Evolutionary conservation across 2,329 filamentous ascomycete species (phyloP).

Genomic region (Capronia epimyces): DNA sequence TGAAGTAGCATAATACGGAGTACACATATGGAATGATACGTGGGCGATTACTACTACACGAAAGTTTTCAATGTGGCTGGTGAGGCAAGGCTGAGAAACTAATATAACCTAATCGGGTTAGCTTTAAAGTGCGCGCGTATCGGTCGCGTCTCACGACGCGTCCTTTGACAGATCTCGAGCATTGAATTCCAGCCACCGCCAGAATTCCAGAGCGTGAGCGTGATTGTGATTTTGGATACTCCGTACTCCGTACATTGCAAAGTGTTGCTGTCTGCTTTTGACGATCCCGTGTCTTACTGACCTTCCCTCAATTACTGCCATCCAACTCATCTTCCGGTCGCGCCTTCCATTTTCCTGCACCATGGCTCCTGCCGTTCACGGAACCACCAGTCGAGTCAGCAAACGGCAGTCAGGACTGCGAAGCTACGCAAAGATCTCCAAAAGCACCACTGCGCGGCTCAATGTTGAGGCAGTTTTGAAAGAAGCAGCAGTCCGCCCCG

Average conservation of each 20-base stretch:
- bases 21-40: background rate
- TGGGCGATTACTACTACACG: too few species aligned
- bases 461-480: constrained; percentile 6
- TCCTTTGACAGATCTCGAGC: background rate
- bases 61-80: too few species aligned
- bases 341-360: constrained; percentile 17
- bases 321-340: constrained; percentile 9
- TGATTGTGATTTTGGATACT: background rate
- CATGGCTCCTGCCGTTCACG: constrained; percentile 26
- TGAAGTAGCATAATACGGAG: background rate
- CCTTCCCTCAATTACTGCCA: background rate
- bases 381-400: constrained; percentile 13
- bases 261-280: background rate
- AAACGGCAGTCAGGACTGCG: constrained; percentile 20
- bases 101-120: constrained; percentile 22
- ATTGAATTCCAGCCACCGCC: constrained; percentile 1
- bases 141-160: background rate
- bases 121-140: constrained; percentile 5
- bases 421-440: constrained; percentile 22
- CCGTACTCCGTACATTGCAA: background rate
- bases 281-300: background rate
- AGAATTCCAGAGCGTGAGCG: background rate
- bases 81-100: constrained; percentile 19
- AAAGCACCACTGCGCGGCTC: constrained; percentile 10
- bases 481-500: constrained; percentile 8